Conservation (phyloP, 2,329 filamentous ascomycete species). For the Gremmenia infestans region DNA sequence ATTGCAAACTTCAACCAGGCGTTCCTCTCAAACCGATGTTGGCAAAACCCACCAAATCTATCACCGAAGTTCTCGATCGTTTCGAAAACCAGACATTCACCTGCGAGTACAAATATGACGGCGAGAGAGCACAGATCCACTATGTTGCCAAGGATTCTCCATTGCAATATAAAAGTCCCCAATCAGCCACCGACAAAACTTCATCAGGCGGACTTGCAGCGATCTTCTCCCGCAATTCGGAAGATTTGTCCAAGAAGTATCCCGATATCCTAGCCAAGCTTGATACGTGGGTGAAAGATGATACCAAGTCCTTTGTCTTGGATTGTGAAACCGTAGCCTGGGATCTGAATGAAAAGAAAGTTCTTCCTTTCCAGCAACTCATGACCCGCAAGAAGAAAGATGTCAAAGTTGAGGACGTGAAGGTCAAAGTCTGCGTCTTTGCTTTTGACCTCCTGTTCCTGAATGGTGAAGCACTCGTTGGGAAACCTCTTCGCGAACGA, state of each 20-base stretch:
- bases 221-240: slow-evolving; percentile 96
- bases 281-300: slow-evolving; percentile 80
- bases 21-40: slow-evolving; percentile 98
- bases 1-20: slow-evolving; percentile 87
- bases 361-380: slow-evolving; percentile 92
- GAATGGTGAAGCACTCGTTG: slow-evolving; percentile 85
- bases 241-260: slow-evolving; percentile 96
- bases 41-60: slow-evolving; percentile 96
- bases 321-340: slow-evolving; percentile 97
- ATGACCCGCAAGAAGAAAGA: slow-evolving; percentile 99
- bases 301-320: slow-evolving; percentile 92
- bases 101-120: slow-evolving; percentile 99
- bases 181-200: slow-evolving; percentile 54
- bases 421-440: slow-evolving; percentile 95
- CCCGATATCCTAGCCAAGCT: slow-evolving; percentile 90
- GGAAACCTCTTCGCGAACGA: slow-evolving; percentile 79
- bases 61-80: slow-evolving; percentile 93
- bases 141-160: slow-evolving; percentile 81
- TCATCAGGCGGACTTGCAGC: slow-evolving; percentile 63
- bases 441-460: slow-evolving; percentile 93
- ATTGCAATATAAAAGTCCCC: slow-evolving; percentile 60
- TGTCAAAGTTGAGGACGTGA: slow-evolving; percentile 90
- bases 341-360: slow-evolving; percentile 93
- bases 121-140: slow-evolving; percentile 96
- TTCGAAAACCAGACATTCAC: slow-evolving; percentile 96